These are phyloP conservation scores for Neofusicoccum kwambonambiense DNA, from an alignment of 2,329 filamentous ascomycete genomes.

Conservation along the genomic window DNA sequence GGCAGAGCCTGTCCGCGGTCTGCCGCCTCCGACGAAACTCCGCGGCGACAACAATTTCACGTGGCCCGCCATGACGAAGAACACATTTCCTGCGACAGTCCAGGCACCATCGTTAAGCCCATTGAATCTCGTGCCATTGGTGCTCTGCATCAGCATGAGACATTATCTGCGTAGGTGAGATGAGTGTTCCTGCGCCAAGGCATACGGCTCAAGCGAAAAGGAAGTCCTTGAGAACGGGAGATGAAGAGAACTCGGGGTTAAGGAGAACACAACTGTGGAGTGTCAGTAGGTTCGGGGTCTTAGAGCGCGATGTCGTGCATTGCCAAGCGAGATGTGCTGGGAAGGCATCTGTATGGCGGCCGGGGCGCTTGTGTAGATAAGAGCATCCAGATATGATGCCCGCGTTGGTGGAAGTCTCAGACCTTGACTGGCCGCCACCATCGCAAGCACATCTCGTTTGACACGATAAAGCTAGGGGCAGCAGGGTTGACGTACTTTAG, in stretches of 20 bases:
- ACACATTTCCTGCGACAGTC: neutral
- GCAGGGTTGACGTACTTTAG: conserved; percentile 67
- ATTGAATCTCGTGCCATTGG: neutral
- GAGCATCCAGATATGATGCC: neutral
- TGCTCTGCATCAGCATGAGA: conserved; percentile 8
- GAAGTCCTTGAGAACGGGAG: conserved; percentile 89
- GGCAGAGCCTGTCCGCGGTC: neutral
- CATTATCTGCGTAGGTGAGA: neutral
- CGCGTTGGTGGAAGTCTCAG: neutral
- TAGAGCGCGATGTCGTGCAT: conserved; percentile 3
- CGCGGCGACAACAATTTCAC: neutral
- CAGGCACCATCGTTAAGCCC: neutral
- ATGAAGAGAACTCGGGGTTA: conserved; percentile 90
- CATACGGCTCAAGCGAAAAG: conserved; percentile 57
- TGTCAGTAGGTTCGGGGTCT: conserved; percentile 28
- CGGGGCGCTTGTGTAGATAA: conserved; percentile 5
- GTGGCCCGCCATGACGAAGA: neutral
- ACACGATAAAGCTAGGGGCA: neutral
- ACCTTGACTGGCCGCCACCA: neutral
- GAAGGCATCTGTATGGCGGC: neutral
- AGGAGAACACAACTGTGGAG: conserved; percentile 74
- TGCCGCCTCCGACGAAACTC: neutral
- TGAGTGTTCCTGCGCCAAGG: neutral
- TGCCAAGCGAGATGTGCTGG: conserved; percentile 14
- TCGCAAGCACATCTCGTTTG: neutral